phyloP scores from a whole-genome alignment of 495 filamentous ascomycete species.

The Lindgomyces ingoldianus region DNA sequence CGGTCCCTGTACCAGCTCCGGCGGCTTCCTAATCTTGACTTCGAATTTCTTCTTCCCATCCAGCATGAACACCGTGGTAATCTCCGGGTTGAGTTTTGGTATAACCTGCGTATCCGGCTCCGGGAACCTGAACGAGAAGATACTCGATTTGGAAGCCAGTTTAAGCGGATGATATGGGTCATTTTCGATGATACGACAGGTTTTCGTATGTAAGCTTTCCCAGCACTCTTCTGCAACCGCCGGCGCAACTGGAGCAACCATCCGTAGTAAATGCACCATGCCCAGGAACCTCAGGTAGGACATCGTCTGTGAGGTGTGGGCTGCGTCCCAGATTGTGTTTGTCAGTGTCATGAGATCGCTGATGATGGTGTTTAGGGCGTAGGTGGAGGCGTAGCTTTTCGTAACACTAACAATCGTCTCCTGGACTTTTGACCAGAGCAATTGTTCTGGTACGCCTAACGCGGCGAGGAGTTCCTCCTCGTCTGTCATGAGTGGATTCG shows the following conservation, averaged over 20 bases:
- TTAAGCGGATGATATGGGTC: background rate
- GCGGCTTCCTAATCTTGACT: slow-evolving; percentile 54
- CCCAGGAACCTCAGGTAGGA: slow-evolving; percentile 45
- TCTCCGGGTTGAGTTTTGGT: slow-evolving; percentile 34
- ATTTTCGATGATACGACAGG: background rate
- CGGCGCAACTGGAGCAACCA: slow-evolving; percentile 76
- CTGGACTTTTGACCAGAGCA: slow-evolving; percentile 65
- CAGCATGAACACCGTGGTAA: slow-evolving; percentile 67
- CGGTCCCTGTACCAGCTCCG: too few relatives aligned
- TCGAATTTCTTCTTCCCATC: slow-evolving; percentile 73
- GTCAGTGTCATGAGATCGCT: slow-evolving; percentile 80
- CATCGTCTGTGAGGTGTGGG: slow-evolving; percentile 25
- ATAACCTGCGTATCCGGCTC: slow-evolving; percentile 15
- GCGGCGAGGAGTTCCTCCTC: slow-evolving; percentile 1
- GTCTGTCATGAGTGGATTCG: background rate
- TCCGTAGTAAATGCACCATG: slow-evolving; percentile 57
- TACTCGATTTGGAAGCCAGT: slow-evolving; percentile 14
- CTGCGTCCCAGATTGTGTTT: slow-evolving; percentile 57
- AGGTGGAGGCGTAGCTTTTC: slow-evolving; percentile 65
- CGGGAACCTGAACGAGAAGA: slow-evolving; percentile 30
- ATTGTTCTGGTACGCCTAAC: slow-evolving; percentile 18
- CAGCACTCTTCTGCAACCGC: slow-evolving; percentile 79
- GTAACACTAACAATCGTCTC: slow-evolving; percentile 68
- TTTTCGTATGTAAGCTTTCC: slow-evolving; percentile 52
- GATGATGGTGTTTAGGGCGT: slow-evolving; percentile 76